phyloP scores from a whole-genome alignment of 306 rosid genomes.

The Cucumis hystrix region DNA sequence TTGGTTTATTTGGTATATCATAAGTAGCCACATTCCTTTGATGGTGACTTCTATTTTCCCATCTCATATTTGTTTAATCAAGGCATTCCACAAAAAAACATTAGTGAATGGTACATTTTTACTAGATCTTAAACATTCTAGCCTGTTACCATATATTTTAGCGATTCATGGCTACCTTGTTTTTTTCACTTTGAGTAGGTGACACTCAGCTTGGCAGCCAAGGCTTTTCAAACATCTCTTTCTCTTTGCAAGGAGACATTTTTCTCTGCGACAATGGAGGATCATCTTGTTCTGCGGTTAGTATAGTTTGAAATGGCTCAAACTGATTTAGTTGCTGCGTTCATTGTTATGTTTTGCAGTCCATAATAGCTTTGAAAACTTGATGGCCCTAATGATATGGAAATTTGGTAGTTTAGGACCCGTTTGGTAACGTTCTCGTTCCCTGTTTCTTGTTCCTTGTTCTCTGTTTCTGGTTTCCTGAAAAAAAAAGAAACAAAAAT shows the following conservation, averaged over 20 bases:
- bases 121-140: not conserved
- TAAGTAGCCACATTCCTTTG: not conserved
- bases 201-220: slow-evolving; percentile 78
- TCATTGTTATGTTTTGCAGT: not conserved
- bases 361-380: not conserved
- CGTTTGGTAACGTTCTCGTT: too few species aligned
- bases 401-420: too few species aligned
- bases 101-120: not conserved
- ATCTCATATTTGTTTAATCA: not conserved
- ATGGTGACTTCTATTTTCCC: not conserved
- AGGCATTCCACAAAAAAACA: not conserved
- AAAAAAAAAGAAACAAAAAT: too few species aligned
- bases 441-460: too few species aligned
- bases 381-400: not conserved
- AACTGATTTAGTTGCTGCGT: not conserved
- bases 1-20: not conserved
- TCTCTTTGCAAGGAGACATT: slow-evolving; percentile 83
- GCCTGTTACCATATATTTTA: not conserved
- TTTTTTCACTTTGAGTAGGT: slow-evolving; percentile 29
- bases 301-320: slow-evolving; percentile 2
- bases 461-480: too few species aligned
- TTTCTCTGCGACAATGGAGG: slow-evolving; percentile 67
- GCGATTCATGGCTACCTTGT: not conserved
- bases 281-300: slow-evolving; percentile 61
- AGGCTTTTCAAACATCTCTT: slow-evolving; percentile 73